Evolutionary conservation across 208 protist genomes (phyloP), one percentile per base, ranked within the genome.

Genomic region (Leishmania arabica): DNA sequence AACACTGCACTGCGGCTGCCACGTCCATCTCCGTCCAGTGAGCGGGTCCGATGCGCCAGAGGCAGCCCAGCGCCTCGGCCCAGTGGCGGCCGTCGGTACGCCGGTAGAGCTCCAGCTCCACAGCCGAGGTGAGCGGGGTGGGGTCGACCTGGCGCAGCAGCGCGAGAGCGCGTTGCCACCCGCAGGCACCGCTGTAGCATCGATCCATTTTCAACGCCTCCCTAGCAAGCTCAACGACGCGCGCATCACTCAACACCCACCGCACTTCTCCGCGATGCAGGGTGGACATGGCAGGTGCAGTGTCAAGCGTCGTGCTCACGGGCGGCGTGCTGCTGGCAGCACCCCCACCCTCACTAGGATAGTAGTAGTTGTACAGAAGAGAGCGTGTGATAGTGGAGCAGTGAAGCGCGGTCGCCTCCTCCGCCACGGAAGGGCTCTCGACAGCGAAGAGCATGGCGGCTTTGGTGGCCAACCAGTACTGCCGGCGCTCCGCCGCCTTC

Each of bases 21-120:
- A 94, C 84, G 49, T 96, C 93, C 73, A 92, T 87, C 74, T 95
- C 90, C 11, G 89, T 94, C 91, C 93, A 96, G 51, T 58, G 64
- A 24, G 66, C 8, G 6, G 88, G 64, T 15, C 83, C 79, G 27
- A 95, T 79, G 24, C 74, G 47, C 76, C 56, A 72, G 27, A 95
- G 73, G 69, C 81, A 84, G 53, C 42, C n/a, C 64, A 93, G 51
- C 45, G 89, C 88, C 78, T 77, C 75, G 54, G 76, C 75, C 81
- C 85, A 88, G 64, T 84, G 54, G 71, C 78, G 70, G 8, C 81
- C 81, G 51, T 75, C 78, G 60, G 87, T 79, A n/a, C 83, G 81
- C 1, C 91, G 84, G 80, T 88, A 89, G 34, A 92, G 31, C 56
- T 94, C 89, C 47, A 89, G 60, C 51, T 81, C 80, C 53, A 89